Conservation (phyloP, 2,329 filamentous ascomycete genomes). For the Aspergillus pseudoglaucus region DNA sequence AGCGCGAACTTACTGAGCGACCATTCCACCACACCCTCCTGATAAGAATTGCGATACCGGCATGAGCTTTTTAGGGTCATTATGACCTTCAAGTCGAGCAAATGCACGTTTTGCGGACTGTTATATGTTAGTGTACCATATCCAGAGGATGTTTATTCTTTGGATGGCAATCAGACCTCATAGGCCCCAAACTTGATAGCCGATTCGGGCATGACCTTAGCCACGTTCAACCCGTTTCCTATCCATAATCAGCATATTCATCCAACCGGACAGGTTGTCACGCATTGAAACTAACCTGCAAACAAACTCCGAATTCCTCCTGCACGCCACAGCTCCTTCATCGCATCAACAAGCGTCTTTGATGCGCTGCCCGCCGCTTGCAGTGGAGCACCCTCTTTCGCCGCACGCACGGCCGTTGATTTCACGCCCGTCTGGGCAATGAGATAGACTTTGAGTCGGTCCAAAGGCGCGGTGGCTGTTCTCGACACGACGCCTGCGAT, state of each 20-base stretch:
- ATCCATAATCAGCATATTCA: slow-evolving; percentile 14
- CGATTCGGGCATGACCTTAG: slow-evolving; percentile 98
- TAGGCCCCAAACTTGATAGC: slow-evolving; percentile 98
- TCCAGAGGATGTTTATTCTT: background rate
- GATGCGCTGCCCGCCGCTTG: slow-evolving; percentile 60
- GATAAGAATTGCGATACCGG: slow-evolving; percentile 84
- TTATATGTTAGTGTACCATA: slow-evolving; percentile 10
- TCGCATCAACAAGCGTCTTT: slow-evolving; percentile 64
- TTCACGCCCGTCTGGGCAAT: slow-evolving; percentile 75
- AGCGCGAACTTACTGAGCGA: slow-evolving; percentile 64
- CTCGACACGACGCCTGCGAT: slow-evolving; percentile 90
- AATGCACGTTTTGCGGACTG: slow-evolving; percentile 80
- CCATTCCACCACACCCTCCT: slow-evolving; percentile 86
- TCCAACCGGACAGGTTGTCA: background rate
- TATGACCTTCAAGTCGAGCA: slow-evolving; percentile 79
- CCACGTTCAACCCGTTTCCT: slow-evolving; percentile 93
- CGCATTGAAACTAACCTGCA: slow-evolving; percentile 59
- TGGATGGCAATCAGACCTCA: slow-evolving; percentile 49
- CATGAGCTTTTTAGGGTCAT: slow-evolving; percentile 71
- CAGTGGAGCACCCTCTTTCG: slow-evolving; percentile 63
- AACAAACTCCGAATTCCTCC: slow-evolving; percentile 87
- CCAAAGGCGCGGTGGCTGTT: slow-evolving; percentile 90
- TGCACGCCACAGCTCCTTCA: slow-evolving; percentile 72
- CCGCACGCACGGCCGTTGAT: slow-evolving; percentile 55
- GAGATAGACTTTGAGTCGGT: slow-evolving; percentile 94